These are phyloP conservation scores for Mycena polygramma DNA, from an alignment of 768 basidiomycete genomes.

Conservation along the genomic window DNA sequence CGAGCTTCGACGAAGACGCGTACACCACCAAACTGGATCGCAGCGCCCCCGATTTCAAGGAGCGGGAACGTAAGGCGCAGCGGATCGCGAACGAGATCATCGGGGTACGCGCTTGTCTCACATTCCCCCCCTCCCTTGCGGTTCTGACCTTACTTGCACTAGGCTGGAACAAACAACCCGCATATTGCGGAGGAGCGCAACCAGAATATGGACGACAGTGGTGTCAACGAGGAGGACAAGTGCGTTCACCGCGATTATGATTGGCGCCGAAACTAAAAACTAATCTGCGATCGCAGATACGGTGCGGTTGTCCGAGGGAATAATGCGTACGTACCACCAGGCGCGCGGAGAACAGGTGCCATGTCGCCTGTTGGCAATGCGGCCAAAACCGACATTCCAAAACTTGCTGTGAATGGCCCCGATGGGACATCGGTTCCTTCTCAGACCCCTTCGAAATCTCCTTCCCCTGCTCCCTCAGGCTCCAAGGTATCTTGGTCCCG, in stretches of 20 bases:
- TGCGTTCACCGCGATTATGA: slow-evolving; percentile 52
- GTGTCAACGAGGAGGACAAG: slow-evolving; percentile 96
- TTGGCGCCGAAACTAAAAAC: slow-evolving; percentile 14
- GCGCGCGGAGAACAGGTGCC: slow-evolving; percentile 71
- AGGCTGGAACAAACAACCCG: slow-evolving; percentile 78
- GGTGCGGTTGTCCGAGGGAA: slow-evolving; percentile 90
- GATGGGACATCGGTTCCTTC: slow-evolving; percentile 68
- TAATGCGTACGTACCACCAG: slow-evolving; percentile 95
- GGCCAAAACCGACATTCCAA: slow-evolving; percentile 68
- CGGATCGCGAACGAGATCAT: slow-evolving; percentile 93
- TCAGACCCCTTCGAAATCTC: slow-evolving; percentile 65
- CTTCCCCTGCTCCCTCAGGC: slow-evolving; percentile 73
- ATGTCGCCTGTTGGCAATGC: slow-evolving; percentile 46
- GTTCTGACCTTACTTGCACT: slow-evolving; percentile 25
- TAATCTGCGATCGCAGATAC: slow-evolving; percentile 69
- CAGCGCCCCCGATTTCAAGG: slow-evolving; percentile 86
- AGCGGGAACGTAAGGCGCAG: slow-evolving; percentile 89
- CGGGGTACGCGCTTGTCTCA: slow-evolving; percentile 64
- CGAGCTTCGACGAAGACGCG: slow-evolving; percentile 91
- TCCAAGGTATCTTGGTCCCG: slow-evolving; percentile 61
- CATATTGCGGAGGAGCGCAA: slow-evolving; percentile 94
- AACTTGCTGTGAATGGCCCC: slow-evolving; percentile 83
- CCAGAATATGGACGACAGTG: slow-evolving; percentile 73
- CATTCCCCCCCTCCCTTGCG: background rate
- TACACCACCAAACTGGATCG: slow-evolving; percentile 97